These are phyloP conservation scores for Orbilia quercus DNA, from an alignment of 2,329 filamentous ascomycete genomes.

Conservation along the genomic window DNA sequence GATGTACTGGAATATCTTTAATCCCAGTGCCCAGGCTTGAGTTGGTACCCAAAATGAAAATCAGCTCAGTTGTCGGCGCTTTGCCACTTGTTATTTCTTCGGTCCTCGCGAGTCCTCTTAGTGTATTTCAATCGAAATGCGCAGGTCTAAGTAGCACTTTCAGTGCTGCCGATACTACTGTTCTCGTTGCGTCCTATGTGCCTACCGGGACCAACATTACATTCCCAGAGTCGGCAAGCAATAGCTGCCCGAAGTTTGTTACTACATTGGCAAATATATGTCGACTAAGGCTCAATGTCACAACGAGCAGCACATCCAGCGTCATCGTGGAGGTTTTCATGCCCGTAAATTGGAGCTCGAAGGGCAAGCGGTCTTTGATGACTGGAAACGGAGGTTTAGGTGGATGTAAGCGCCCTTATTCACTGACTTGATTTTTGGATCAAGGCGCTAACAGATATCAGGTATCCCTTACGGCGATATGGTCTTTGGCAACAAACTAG, in stretches of 20 bases:
- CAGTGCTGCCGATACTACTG: slow-evolving; percentile 13
- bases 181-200: slow-evolving; percentile 32
- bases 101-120: not conserved
- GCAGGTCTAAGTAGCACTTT: slow-evolving; percentile 7
- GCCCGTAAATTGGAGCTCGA: slow-evolving; percentile 37
- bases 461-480: slow-evolving; percentile 45
- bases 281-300: slow-evolving; percentile 35
- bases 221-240: slow-evolving; percentile 30
- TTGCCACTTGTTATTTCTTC: slow-evolving; percentile 4
- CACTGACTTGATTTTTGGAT: not conserved
- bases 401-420: slow-evolving; percentile 34
- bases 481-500: slow-evolving; percentile 25
- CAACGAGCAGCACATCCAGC: slow-evolving; percentile 47
- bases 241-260: slow-evolving; percentile 28
- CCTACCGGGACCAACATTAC: slow-evolving; percentile 28
- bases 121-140: slow-evolving; percentile 20
- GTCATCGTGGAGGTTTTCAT: slow-evolving; percentile 52
- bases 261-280: slow-evolving; percentile 39
- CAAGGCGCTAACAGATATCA: not conserved
- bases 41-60: slow-evolving; percentile 16
- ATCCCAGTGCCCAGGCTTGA: not conserved
- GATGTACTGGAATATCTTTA: not conserved
- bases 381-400: slow-evolving; percentile 45
- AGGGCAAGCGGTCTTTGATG: slow-evolving; percentile 46
- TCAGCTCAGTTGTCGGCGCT: not conserved